Conservation (phyloP, 75 land plant species). For the Chamaecyparis obtusa region DNA sequence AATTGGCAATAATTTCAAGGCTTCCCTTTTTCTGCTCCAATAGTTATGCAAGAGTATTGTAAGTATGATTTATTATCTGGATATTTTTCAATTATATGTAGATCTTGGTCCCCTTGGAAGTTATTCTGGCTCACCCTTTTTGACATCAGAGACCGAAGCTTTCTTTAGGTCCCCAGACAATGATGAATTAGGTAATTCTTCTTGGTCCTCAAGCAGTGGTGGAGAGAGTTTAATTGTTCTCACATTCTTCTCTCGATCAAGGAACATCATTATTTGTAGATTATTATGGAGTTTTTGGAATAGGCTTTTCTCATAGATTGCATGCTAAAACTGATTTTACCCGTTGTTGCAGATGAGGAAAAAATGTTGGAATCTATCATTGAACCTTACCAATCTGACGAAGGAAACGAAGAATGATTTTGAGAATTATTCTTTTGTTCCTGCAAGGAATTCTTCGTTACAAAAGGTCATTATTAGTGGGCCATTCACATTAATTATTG, state of each 20-base stretch:
- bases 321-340: neutral
- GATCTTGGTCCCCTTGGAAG: constrained; percentile 24
- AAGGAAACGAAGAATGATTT: constrained; percentile 2
- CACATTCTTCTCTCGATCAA: neutral
- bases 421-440: neutral
- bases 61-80: neutral
- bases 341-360: neutral
- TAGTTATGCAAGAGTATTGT: neutral
- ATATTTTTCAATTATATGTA: neutral
- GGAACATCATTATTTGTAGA: neutral
- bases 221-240: neutral
- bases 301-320: neutral
- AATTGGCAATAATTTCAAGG: neutral
- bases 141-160: constrained; percentile 32
- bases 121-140: constrained; percentile 46
- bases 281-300: neutral
- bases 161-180: constrained; percentile 42
- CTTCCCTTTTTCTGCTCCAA: neutral
- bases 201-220: neutral
- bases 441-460: neutral
- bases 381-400: constrained; percentile 2
- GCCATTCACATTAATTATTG: neutral
- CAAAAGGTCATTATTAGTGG: neutral
- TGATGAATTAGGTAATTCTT: constrained; percentile 13
- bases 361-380: constrained; percentile 9